A percentile compares a stretch with the other conserved stretches of the same genome.
phyloP scores from a whole-genome alignment of 1,284 basidiomycete species.

The Ceratobasidium papillatum region DNA sequence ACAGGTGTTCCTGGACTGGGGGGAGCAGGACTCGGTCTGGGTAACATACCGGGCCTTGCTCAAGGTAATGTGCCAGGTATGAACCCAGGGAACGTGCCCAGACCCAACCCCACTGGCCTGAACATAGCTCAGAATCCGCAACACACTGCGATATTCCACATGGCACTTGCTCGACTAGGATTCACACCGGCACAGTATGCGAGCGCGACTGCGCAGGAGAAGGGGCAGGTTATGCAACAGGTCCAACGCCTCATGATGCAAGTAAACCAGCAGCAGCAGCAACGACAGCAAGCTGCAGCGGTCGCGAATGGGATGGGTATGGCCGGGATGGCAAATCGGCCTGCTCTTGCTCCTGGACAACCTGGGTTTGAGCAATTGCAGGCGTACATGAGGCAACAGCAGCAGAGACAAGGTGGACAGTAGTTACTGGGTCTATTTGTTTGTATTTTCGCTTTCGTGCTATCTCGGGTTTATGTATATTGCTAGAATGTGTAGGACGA shows the following conservation, averaged over 20 bases:
- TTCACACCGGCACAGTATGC: slow-evolving; percentile 24
- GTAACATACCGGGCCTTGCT: not conserved
- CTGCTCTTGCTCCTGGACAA: not conserved
- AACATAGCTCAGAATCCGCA: not conserved
- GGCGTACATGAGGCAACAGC: slow-evolving; percentile 36
- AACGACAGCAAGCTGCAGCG: not conserved
- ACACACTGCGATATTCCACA: not conserved
- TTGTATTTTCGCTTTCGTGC: slow-evolving; percentile 1
- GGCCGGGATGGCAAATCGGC: slow-evolving; percentile 6
- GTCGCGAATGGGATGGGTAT: not conserved
- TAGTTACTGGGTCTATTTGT: not conserved
- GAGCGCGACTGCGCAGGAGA: not conserved
- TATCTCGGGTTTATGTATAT: not conserved
- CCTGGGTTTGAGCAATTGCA: slow-evolving; percentile 37
- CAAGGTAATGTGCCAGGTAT: not conserved
- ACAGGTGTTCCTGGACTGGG: not conserved
- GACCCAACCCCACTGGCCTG: not conserved
- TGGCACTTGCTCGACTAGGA: slow-evolving; percentile 30
- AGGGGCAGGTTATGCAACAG: not conserved
- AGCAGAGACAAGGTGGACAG: slow-evolving; percentile 24
- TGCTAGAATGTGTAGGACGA: not conserved
- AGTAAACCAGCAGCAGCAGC: not conserved
- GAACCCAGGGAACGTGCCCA: not conserved
- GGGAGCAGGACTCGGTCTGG: not conserved
- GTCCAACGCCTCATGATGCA: slow-evolving; percentile 15